Evolutionary conservation across 352 stramenopile genomes (phyloP).

Genomic region (Thraustochytrium sp.): DNA sequence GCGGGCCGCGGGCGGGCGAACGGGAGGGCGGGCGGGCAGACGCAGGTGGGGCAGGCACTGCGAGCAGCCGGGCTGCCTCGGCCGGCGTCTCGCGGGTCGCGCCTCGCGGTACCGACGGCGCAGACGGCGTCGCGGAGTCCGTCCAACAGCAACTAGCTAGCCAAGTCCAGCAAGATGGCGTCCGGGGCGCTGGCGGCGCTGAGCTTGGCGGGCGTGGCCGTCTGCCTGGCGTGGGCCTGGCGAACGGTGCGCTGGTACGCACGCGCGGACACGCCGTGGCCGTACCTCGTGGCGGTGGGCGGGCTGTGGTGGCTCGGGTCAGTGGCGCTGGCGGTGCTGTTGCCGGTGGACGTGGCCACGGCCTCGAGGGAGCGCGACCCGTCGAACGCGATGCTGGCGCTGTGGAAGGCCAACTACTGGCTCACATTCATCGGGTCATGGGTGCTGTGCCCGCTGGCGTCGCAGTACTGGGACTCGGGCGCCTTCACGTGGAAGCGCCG

Average conservation of each 20-base stretch:
- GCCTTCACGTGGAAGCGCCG: background rate
- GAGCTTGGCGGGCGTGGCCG: background rate
- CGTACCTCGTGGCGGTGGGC: background rate
- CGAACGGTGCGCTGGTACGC: background rate
- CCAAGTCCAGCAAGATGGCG: background rate
- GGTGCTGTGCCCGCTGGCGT: background rate
- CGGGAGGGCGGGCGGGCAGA: no score
- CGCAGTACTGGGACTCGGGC: background rate
- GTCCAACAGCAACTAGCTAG: background rate
- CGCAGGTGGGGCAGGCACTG: no score
- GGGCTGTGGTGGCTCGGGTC: background rate
- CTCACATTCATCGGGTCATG: background rate
- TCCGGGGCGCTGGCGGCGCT: background rate
- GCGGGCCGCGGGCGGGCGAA: no score
- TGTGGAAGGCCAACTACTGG: conserved; percentile 54
- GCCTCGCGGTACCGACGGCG: no score
- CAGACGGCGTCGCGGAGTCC: no score
- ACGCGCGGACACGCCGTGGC: background rate
- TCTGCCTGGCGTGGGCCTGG: conserved; percentile 6
- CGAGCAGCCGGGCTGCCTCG: no score
- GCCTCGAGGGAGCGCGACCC: background rate
- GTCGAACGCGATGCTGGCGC: conserved; percentile 70
- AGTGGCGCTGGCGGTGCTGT: background rate
- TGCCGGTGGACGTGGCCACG: conserved; percentile 6
- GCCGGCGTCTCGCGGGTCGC: no score